Conservation (phyloP, 1,139 yeast species). For the Suzukiozyma palmioleophila region DNA sequence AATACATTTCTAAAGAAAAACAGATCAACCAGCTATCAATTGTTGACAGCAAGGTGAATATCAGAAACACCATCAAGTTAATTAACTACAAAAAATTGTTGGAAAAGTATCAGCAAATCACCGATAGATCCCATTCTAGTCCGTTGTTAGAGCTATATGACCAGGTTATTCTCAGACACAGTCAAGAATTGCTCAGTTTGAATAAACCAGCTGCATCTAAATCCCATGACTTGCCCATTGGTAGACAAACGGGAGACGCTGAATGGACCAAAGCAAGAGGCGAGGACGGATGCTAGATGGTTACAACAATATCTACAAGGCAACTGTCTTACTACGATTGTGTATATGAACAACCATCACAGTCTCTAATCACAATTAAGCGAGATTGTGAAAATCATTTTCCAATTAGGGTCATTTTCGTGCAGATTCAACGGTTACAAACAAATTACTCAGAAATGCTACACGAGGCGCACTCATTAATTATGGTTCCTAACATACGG, state of each 20-base stretch:
- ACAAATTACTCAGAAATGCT: too few relatives aligned
- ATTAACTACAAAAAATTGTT: constrained; percentile 30
- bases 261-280: constrained; percentile 78
- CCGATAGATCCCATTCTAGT: constrained; percentile 14
- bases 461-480: too few relatives aligned
- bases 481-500: too few relatives aligned
- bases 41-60: constrained; percentile 30
- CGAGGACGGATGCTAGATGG: constrained; percentile 52
- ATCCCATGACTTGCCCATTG: constrained; percentile 23
- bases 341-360: too few relatives aligned
- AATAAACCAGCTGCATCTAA: constrained; percentile 6
- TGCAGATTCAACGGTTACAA: too few relatives aligned
- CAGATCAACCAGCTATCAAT: constrained; percentile 49
- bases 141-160: constrained; percentile 19
- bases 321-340: too few relatives aligned
- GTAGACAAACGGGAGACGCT: constrained; percentile 71
- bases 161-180: constrained; percentile 21
- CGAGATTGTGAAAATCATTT: too few relatives aligned
- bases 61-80: constrained; percentile 31
- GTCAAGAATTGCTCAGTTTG: constrained; percentile 15
- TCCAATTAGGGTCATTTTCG: too few relatives aligned
- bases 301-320: not conserved
- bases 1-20: constrained; percentile 57
- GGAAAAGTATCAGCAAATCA: constrained; percentile 9
- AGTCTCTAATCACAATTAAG: too few relatives aligned